Evolutionary conservation across 2,329 filamentous ascomycete genomes (phyloP).

Genomic region (Pseudopithomyces chartarum): DNA sequence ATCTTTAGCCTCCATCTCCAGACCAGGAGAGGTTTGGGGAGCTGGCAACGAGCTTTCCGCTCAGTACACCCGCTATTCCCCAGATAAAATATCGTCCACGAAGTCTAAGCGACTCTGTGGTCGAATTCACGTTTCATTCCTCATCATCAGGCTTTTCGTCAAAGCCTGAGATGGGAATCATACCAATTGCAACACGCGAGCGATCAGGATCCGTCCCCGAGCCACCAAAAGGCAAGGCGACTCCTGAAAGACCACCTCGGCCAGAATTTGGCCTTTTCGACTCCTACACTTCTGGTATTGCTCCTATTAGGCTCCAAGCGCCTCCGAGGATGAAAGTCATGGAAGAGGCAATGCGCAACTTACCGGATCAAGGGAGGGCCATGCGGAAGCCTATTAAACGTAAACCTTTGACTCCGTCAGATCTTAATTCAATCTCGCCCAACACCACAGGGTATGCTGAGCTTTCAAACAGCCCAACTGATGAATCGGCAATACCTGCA

Average conservation of each 20-base stretch:
- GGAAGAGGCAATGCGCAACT: constrained; percentile 29
- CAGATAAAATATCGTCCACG: constrained; percentile 22
- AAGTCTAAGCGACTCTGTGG: constrained; percentile 31
- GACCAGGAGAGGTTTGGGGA: constrained; percentile 27
- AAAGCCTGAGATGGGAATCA: neutral
- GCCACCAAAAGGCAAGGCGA: constrained; percentile 18
- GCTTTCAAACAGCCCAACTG: constrained; percentile 3
- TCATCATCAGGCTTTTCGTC: constrained; percentile 16
- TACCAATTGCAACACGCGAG: constrained; percentile 8
- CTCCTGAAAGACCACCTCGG: constrained; percentile 31
- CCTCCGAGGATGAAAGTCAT: constrained; percentile 25
- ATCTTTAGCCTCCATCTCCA: constrained; percentile 26
- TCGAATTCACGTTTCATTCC: constrained; percentile 22
- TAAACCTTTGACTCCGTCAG: constrained; percentile 4
- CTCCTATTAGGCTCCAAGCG: constrained; percentile 3
- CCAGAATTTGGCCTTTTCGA: constrained; percentile 30
- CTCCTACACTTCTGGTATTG: neutral
- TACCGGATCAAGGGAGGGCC: constrained; percentile 10
- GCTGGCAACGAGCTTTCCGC: constrained; percentile 30
- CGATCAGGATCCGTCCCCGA: constrained; percentile 23
- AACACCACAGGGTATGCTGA: neutral
- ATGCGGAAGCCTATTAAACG: constrained; percentile 1
- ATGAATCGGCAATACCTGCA: constrained; percentile 9
- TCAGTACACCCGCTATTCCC: constrained; percentile 24
- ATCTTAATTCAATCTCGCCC: neutral